These are phyloP conservation scores for Aegilops tauschii DNA, from an alignment of 176 grass and related monocot species.

Conservation along the genomic window DNA sequence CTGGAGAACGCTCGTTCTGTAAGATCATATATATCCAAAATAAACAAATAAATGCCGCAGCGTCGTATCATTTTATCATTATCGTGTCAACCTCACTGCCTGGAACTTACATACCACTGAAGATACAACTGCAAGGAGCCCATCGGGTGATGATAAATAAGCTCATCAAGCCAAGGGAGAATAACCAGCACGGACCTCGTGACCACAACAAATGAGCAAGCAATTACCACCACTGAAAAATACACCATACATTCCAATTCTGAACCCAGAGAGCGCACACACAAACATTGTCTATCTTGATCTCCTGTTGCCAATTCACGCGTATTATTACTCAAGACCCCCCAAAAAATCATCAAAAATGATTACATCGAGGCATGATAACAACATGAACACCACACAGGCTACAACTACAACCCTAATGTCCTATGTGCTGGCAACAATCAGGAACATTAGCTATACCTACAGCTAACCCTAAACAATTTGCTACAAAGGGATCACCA, in stretches of 20 bases:
- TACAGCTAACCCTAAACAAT: constrained; percentile 47
- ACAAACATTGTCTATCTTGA: neutral
- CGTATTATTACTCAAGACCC: constrained; percentile 29
- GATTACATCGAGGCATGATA: constrained; percentile 32
- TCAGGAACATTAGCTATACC: constrained; percentile 35
- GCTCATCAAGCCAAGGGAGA: neutral
- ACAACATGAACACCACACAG: constrained; percentile 31
- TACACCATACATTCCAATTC: neutral
- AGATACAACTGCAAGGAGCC: neutral
- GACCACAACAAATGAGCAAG: neutral
- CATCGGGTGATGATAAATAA: neutral
- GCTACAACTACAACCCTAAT: constrained; percentile 33
- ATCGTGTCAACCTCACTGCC: too few species aligned
- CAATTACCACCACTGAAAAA: neutral
- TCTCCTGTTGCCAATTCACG: constrained; percentile 2
- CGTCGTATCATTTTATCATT: too few species aligned
- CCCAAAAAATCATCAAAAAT: constrained; percentile 27
- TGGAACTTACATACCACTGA: neutral
- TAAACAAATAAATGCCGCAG: too few species aligned
- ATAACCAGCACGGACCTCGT: neutral
- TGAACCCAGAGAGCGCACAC: neutral
- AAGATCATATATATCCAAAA: too few species aligned
- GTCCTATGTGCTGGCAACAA: constrained; percentile 26
- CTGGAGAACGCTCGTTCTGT: too few species aligned
- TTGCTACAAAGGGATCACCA: constrained; percentile 42